Evolutionary conservation across 306 rosid species (phyloP), one percentile per base, ranked within the genome.

Genomic region (Trifolium pratense): DNA sequence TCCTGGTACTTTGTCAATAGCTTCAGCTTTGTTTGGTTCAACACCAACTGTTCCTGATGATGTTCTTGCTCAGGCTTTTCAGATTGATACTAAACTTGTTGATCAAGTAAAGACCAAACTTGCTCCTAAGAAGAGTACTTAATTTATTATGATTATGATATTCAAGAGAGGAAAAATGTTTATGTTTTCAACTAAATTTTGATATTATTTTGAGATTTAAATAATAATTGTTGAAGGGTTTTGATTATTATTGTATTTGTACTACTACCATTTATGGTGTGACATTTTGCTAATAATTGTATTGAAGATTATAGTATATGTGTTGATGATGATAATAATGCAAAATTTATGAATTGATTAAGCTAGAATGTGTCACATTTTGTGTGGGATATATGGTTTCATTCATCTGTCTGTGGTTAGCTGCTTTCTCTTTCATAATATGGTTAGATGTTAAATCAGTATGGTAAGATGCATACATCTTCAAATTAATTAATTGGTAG

Each of bases 61-160:
- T 31, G 87, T 86, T 3, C 82, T 86, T 61, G 9, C 84, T 0
- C 79, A 75, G 15, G 56, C 90, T 3, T 86, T 83, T 42, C 90
- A 86, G 72, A 79, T 86, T 76, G 81, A 68, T 68, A 16, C 69
- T 15, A 81, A 76, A 42, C 75, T 15, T 37, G 78, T 84, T 70
- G 83, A 65, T 4, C 7, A 42, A 36, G 81, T 86, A 53, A 86
- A 78, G 71, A 3, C 83, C 39, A 86, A 83, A 39, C 77, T 81
- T 60, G 82, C 87, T 76, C 87, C 87, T 51, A 86, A 86, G 86
- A 83, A 78, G 76, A 36, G 32, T 29, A 58, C 43, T 58, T 78
- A 43, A 56, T 21, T 58, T 65, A 26, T 15, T 29, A 26, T 29
- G 32, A 29, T 20, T 29, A 62, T 56, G 62, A 62, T 53, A 46